Evolutionary conservation across 345 rosid genomes (phyloP).

Genomic region (Citrus sp.): DNA sequence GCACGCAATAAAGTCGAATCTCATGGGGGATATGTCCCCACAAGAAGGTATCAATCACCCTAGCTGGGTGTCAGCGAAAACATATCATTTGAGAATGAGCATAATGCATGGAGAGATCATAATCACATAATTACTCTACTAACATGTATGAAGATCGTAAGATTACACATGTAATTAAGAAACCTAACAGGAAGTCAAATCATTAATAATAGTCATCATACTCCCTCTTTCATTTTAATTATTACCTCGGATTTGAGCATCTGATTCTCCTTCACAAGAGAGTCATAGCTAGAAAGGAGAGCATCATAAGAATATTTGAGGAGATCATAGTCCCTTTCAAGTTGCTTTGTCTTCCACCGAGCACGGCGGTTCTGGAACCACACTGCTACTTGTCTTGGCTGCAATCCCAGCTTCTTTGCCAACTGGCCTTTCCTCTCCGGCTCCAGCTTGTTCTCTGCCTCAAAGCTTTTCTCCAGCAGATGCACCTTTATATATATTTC

Average conservation of each 20-base stretch:
- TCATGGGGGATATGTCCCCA: constrained; percentile 9
- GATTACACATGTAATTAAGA: not conserved
- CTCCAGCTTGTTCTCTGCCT: constrained; percentile 94
- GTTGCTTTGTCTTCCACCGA: constrained; percentile 93
- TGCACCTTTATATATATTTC: constrained; percentile 38
- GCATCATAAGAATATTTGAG: constrained; percentile 82
- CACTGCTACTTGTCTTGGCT: constrained; percentile 92
- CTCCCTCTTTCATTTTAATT: not conserved
- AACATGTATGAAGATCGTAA: not conserved
- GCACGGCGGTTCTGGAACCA: constrained; percentile 99
- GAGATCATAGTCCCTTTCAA: constrained; percentile 74
- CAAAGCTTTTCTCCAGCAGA: constrained; percentile 90
- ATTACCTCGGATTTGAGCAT: constrained; percentile 79
- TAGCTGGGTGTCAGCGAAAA: not conserved
- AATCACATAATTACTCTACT: not conserved
- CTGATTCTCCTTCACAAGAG: constrained; percentile 53
- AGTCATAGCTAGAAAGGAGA: constrained; percentile 55
- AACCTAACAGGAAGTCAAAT: not conserved
- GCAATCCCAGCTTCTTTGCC: constrained; percentile 85
- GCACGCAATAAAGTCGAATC: constrained; percentile 19
- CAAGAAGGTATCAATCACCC: constrained; percentile 2
- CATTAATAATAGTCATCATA: not conserved
- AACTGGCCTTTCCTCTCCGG: constrained; percentile 81
- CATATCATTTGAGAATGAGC: too few relatives aligned
- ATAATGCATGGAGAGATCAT: too few relatives aligned